A percentile compares a stretch with the other conserved stretches of the same genome.
These are phyloP conservation scores for Decorospora gaudefroyi DNA, from an alignment of 2,329 filamentous ascomycete species.

Conservation along the genomic window DNA sequence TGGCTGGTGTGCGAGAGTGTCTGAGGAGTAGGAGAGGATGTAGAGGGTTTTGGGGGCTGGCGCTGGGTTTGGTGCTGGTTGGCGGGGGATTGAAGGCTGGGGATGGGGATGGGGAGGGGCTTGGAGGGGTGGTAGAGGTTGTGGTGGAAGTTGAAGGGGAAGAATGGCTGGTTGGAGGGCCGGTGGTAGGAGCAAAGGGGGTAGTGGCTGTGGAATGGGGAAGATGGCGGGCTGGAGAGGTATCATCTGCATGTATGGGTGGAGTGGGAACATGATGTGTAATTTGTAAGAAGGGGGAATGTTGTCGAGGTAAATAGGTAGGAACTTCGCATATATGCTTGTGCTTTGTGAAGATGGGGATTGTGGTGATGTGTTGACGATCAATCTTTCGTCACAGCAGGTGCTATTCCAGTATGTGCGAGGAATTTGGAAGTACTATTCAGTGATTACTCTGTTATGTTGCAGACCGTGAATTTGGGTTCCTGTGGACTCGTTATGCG, in stretches of 20 bases:
- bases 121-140: neutral
- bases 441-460: too few relatives aligned
- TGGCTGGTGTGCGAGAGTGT: neutral
- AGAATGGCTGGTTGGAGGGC: neutral
- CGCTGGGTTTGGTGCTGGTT: neutral
- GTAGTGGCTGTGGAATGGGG: neutral
- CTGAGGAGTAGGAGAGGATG: constrained; percentile 5
- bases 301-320: too few relatives aligned
- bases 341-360: neutral
- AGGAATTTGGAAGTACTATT: too few relatives aligned
- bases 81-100: neutral
- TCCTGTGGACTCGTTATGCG: too few relatives aligned
- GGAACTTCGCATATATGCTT: neutral
- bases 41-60: neutral
- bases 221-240: neutral
- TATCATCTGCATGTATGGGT: neutral
- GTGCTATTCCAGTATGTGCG: too few relatives aligned
- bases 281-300: neutral
- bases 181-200: neutral
- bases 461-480: too few relatives aligned
- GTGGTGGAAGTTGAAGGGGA: neutral
- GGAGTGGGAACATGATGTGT: neutral
- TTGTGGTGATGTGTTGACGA: neutral
- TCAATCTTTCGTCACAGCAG: too few relatives aligned
- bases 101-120: neutral